phyloP scores from a whole-genome alignment of 75 land plant species.

The Cupressus sempervirens region DNA sequence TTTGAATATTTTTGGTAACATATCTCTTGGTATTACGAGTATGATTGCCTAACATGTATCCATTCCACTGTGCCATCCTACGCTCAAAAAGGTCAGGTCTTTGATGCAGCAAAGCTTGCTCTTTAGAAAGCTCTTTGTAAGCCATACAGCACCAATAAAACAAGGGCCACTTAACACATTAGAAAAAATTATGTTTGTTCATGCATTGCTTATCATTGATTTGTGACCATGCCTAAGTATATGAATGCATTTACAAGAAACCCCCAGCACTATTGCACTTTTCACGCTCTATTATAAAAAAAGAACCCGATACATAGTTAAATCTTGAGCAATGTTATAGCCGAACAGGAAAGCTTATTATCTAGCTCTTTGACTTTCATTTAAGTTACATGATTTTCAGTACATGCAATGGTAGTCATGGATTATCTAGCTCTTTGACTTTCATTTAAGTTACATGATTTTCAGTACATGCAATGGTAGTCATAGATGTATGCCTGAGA shows the following conservation, averaged over 20 bases:
- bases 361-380: not conserved
- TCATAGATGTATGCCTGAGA: not conserved
- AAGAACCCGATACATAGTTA: no score
- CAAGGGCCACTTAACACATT: no score
- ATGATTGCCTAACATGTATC: no score
- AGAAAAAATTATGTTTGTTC: no score
- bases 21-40: no score
- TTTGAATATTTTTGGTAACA: no score
- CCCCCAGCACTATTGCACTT: not conserved
- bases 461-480: not conserved
- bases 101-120: no score
- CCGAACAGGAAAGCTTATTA: not conserved
- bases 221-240: not conserved
- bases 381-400: not conserved
- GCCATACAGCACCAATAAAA: no score
- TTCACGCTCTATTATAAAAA: not conserved
- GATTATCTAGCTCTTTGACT: not conserved
- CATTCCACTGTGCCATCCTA: no score
- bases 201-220: not conserved
- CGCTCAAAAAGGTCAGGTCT: no score
- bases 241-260: not conserved
- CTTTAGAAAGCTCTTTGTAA: no score
- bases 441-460: not conserved
- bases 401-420: no score
- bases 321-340: not conserved